Evolutionary conservation across 805 yeast species (phyloP).

Genomic region (Yarrowia sp.): DNA sequence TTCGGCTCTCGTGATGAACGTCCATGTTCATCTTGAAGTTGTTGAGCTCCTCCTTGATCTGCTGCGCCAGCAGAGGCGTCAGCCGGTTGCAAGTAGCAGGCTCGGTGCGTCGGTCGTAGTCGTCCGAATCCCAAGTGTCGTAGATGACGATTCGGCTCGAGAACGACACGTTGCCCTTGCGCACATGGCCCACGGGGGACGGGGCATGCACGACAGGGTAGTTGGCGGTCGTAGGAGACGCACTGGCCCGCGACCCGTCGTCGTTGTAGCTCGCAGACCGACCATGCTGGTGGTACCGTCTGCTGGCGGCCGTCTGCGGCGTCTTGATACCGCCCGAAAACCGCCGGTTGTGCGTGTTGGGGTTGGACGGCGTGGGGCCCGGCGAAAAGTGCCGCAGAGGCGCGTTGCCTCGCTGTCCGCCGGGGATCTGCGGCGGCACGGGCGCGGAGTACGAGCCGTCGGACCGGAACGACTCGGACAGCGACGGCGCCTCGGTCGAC

Average conservation of each 20-base stretch:
- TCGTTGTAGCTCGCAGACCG: slow-evolving; percentile 16
- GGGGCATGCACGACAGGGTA: background rate
- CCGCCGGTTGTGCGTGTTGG: slow-evolving; percentile 17
- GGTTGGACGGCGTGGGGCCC: slow-evolving; percentile 23
- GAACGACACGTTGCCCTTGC: slow-evolving; percentile 50
- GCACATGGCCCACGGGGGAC: background rate
- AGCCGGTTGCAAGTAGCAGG: slow-evolving; percentile 87
- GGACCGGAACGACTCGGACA: slow-evolving; percentile 6
- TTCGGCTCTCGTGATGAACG: slow-evolving; percentile 72
- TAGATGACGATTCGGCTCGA: slow-evolving; percentile 79
- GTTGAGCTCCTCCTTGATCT: slow-evolving; percentile 82
- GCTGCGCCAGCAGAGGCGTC: slow-evolving; percentile 82
- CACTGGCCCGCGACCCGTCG: background rate
- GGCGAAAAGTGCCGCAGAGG: slow-evolving; percentile 25
- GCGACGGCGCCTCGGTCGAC: slow-evolving; percentile 11
- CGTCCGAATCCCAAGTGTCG: slow-evolving; percentile 78
- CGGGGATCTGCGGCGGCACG: slow-evolving; percentile 22
- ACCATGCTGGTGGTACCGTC: slow-evolving; percentile 24
- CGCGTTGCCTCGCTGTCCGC: background rate
- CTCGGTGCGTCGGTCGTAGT: slow-evolving; percentile 91
- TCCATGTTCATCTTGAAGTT: slow-evolving; percentile 75
- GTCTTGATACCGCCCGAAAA: background rate
- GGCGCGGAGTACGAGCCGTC: slow-evolving; percentile 22
- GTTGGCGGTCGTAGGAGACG: background rate
- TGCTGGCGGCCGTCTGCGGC: background rate